A percentile compares a stretch with the other conserved stretches of the same genome.
phyloP scores from a whole-genome alignment of 2,329 filamentous ascomycete genomes.

The Pyrenochaeta sp. region DNA sequence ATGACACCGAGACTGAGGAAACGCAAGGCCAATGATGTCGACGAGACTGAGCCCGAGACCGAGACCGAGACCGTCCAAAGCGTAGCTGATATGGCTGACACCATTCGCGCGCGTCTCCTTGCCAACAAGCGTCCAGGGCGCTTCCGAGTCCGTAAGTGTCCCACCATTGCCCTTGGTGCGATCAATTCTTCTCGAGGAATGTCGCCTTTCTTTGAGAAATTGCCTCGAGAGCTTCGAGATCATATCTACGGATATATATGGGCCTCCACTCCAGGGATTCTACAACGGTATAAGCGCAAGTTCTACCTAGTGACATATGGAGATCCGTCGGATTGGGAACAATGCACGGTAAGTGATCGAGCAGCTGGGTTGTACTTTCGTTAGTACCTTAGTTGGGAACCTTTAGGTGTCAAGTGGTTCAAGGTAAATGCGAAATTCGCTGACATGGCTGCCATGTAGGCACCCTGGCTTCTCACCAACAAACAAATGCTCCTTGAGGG shows the following conservation, averaged over 20 bases:
- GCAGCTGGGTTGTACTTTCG: too few species aligned
- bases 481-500: conserved; percentile 7
- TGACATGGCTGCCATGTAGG: not conserved
- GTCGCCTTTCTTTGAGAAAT: not conserved
- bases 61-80: not conserved
- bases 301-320: not conserved
- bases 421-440: too few species aligned
- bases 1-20: not conserved
- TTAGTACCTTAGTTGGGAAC: too few species aligned
- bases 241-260: not conserved
- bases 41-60: not conserved
- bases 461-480: conserved; percentile 3
- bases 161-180: not conserved
- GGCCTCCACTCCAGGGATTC: not conserved
- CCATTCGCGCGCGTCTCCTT: not conserved
- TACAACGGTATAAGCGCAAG: not conserved
- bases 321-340: not conserved
- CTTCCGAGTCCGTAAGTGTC: not conserved
- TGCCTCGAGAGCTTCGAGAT: not conserved
- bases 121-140: not conserved
- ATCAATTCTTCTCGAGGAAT: not conserved
- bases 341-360: too few species aligned
- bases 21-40: not conserved
- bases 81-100: not conserved
- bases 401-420: too few species aligned